phyloP scores from a whole-genome alignment of 208 protist genomes.

The Trypanosoma cruzi region DNA sequence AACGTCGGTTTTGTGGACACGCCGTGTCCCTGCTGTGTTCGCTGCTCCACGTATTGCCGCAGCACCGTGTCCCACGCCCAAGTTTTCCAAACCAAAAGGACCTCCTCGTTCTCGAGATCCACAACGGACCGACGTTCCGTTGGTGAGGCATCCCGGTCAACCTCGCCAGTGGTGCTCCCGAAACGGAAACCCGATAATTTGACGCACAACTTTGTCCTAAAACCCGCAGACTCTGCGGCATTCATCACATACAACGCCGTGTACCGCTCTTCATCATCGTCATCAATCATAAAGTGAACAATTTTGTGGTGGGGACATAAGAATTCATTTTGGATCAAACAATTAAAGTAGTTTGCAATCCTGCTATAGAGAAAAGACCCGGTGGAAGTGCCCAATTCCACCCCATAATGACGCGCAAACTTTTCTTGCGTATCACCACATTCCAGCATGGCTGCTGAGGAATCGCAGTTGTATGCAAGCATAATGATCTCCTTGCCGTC shows the following conservation, averaged over 20 bases:
- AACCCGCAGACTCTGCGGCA: conserved; percentile 60
- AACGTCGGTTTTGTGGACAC: conserved; percentile 36
- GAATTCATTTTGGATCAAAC: conserved; percentile 43
- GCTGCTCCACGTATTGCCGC: conserved; percentile 43
- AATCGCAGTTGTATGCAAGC: conserved; percentile 88
- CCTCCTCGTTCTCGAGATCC: conserved; percentile 66
- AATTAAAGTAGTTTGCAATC: conserved; percentile 52
- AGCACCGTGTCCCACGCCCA: conserved; percentile 89
- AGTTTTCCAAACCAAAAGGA: conserved; percentile 86
- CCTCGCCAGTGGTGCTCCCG: conserved; percentile 11
- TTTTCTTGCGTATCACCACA: conserved; percentile 86
- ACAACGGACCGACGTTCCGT: conserved; percentile 50
- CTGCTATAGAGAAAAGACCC: conserved; percentile 67
- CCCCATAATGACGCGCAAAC: conserved; percentile 66
- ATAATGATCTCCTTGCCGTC: conserved; percentile 67
- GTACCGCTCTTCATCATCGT: conserved; percentile 85
- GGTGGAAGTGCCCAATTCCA: conserved; percentile 59
- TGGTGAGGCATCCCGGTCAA: conserved; percentile 25
- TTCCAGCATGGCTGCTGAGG: conserved; percentile 73
- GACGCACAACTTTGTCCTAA: conserved; percentile 72
- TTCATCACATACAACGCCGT: conserved; percentile 73
- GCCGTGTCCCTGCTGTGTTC: conserved; percentile 10
- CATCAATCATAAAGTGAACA: conserved; percentile 88
- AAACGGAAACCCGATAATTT: conserved; percentile 57
- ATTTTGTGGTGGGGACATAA: conserved; percentile 50